A percentile compares a stretch with the other conserved stretches of the same genome.
These are phyloP conservation scores for Termitomyces sp. DNA, from an alignment of 768 basidiomycete species.

Conservation along the genomic window DNA sequence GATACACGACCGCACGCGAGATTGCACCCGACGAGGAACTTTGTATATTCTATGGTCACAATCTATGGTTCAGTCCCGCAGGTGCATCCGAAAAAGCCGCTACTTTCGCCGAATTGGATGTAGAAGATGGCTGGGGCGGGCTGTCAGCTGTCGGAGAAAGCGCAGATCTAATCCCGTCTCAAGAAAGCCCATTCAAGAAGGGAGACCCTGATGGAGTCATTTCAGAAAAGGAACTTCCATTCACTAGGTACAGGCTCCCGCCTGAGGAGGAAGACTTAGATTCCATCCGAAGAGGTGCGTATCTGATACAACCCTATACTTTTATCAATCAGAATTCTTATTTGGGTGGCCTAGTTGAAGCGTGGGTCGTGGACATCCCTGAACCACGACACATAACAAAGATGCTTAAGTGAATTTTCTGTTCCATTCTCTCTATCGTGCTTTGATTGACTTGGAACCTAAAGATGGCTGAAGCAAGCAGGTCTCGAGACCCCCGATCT, in stretches of 20 bases:
- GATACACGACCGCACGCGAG: constrained; percentile 49
- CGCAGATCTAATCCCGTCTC: constrained; percentile 7
- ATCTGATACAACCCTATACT: constrained; percentile 2
- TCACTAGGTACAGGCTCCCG: constrained; percentile 50
- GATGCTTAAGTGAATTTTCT: constrained; percentile 51
- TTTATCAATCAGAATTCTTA: not conserved
- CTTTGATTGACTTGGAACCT: not conserved
- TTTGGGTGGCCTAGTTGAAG: constrained; percentile 40
- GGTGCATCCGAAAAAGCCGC: constrained; percentile 10
- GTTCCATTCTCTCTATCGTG: not conserved
- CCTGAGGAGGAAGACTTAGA: constrained; percentile 60
- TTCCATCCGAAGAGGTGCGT: constrained; percentile 51
- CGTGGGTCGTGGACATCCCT: constrained; percentile 75
- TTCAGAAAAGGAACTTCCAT: constrained; percentile 58
- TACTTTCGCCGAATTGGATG: constrained; percentile 4
- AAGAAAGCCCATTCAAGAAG: constrained; percentile 23
- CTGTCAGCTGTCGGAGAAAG: constrained; percentile 22
- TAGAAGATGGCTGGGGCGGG: constrained; percentile 43
- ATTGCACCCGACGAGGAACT: constrained; percentile 65
- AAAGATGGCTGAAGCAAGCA: constrained; percentile 65
- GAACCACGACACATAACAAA: constrained; percentile 51
- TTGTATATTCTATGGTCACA: constrained; percentile 71
- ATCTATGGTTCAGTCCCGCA: constrained; percentile 57
- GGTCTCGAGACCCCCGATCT: constrained; percentile 57
- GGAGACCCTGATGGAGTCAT: constrained; percentile 44